phyloP scores from a whole-genome alignment of 202 grass and related monocot genomes.

The Schoenoplectus triqueter region DNA sequence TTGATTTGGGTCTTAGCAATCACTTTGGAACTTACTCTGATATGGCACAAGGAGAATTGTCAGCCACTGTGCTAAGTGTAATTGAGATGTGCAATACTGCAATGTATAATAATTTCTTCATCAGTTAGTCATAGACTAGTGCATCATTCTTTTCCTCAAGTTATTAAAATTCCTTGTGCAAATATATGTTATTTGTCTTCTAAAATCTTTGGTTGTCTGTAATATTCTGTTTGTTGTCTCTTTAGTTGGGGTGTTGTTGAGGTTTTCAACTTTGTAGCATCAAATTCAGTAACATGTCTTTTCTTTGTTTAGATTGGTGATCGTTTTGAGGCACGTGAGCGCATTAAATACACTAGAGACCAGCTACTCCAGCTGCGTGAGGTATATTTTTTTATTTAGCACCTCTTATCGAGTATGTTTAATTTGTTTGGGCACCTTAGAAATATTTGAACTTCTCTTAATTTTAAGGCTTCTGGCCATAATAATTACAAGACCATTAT shows the following conservation, averaged over 20 bases:
- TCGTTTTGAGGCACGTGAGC: slow-evolving; percentile 64
- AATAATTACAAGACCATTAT: slow-evolving; percentile 1
- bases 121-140: neutral
- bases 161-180: slow-evolving; percentile 2
- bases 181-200: neutral
- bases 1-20: neutral
- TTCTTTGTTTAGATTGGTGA: slow-evolving; percentile 67
- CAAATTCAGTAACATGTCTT: neutral
- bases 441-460: slow-evolving; percentile 1
- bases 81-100: neutral
- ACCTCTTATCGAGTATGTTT: neutral
- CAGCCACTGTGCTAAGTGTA: neutral
- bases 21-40: neutral
- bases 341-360: slow-evolving; percentile 76
- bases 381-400: slow-evolving; percentile 46
- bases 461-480: neutral
- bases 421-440: neutral
- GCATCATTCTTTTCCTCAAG: neutral
- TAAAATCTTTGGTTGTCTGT: neutral
- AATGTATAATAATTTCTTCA: neutral
- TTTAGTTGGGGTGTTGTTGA: neutral
- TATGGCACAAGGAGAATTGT: neutral
- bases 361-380: slow-evolving; percentile 79
- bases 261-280: neutral
- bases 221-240: neutral